These are phyloP conservation scores for Fusarium metavorans DNA, from an alignment of 2,329 filamentous ascomycete genomes.

Conservation along the genomic window DNA sequence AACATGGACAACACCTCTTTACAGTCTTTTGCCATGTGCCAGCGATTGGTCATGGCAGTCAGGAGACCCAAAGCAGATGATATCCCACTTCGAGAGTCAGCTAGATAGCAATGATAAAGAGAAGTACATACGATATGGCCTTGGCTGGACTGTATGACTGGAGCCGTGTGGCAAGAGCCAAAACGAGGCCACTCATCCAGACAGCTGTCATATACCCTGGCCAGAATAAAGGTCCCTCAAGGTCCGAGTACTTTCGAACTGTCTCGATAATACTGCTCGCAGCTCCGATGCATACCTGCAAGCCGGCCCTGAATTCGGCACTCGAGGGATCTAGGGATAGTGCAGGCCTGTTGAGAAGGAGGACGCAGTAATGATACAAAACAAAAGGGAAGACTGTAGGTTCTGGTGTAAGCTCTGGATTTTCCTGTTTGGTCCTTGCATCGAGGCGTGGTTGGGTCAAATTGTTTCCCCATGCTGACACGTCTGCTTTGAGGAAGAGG, in stretches of 20 bases:
- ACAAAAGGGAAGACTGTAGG: slow-evolving; percentile 44
- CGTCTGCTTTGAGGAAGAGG: slow-evolving; percentile 21
- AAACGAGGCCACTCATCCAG: slow-evolving; percentile 53
- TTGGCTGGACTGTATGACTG: slow-evolving; percentile 43
- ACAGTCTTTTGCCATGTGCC: slow-evolving; percentile 1
- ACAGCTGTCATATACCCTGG: slow-evolving; percentile 50
- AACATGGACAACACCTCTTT: background rate
- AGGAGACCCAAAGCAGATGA: background rate
- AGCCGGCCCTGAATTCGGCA: slow-evolving; percentile 45
- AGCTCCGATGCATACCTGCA: slow-evolving; percentile 48
- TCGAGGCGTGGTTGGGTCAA: background rate
- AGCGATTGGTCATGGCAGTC: background rate
- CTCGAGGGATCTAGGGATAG: slow-evolving; percentile 46
- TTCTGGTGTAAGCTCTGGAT: background rate
- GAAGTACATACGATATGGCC: slow-evolving; percentile 16
- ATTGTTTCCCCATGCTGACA: background rate
- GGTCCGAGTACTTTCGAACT: slow-evolving; percentile 23
- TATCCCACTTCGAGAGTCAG: background rate
- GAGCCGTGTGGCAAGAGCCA: slow-evolving; percentile 50
- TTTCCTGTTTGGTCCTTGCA: background rate
- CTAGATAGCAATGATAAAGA: background rate
- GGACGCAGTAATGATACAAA: slow-evolving; percentile 48
- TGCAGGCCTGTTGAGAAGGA: slow-evolving; percentile 50
- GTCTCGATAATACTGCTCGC: slow-evolving; percentile 44
- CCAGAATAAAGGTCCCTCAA: slow-evolving; percentile 42